Evolutionary conservation across 805 yeast species (phyloP).

Genomic region (Saturnispora gosingensis): DNA sequence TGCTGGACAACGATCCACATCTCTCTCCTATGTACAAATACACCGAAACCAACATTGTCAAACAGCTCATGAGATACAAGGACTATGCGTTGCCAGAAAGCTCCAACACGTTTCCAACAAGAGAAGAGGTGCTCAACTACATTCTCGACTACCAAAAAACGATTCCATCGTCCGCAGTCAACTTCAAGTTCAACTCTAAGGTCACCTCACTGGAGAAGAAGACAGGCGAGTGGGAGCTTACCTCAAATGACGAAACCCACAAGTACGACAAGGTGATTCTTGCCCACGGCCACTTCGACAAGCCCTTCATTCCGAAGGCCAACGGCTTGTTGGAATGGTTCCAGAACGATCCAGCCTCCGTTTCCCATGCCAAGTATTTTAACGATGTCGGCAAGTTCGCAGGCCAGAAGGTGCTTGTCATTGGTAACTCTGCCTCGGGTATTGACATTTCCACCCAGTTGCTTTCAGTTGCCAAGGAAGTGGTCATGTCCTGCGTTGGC

Average conservation of each 20-base stretch:
- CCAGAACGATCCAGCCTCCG: slow-evolving; percentile 21
- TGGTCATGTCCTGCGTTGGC: slow-evolving; percentile 24
- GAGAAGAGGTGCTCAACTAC: slow-evolving; percentile 55
- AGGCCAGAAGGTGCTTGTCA: slow-evolving; percentile 28
- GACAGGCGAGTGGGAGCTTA: slow-evolving; percentile 22
- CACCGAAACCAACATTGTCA: slow-evolving; percentile 28
- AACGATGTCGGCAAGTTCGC: slow-evolving; percentile 26
- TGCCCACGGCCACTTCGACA: slow-evolving; percentile 41
- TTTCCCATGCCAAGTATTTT: slow-evolving; percentile 39
- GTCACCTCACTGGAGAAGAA: slow-evolving; percentile 35
- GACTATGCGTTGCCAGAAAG: slow-evolving; percentile 26
- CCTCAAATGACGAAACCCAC: slow-evolving; percentile 8
- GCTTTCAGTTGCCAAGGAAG: slow-evolving; percentile 22
- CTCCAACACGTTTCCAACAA: slow-evolving; percentile 46
- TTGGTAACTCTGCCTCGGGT: slow-evolving; percentile 59
- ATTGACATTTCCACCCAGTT: slow-evolving; percentile 40
- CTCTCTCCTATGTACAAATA: slow-evolving; percentile 29
- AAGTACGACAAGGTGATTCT: slow-evolving; percentile 32
- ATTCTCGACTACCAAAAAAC: slow-evolving; percentile 44
- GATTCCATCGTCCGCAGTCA: slow-evolving; percentile 30
- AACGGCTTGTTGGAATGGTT: slow-evolving; percentile 32
- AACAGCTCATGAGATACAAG: slow-evolving; percentile 25
- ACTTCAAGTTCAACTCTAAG: slow-evolving; percentile 30
- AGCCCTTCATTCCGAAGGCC: slow-evolving; percentile 37
- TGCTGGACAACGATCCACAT: slow-evolving; percentile 11